Conservation (phyloP, 2,329 filamentous ascomycete species). For the Zasmidium citrigriseum region DNA sequence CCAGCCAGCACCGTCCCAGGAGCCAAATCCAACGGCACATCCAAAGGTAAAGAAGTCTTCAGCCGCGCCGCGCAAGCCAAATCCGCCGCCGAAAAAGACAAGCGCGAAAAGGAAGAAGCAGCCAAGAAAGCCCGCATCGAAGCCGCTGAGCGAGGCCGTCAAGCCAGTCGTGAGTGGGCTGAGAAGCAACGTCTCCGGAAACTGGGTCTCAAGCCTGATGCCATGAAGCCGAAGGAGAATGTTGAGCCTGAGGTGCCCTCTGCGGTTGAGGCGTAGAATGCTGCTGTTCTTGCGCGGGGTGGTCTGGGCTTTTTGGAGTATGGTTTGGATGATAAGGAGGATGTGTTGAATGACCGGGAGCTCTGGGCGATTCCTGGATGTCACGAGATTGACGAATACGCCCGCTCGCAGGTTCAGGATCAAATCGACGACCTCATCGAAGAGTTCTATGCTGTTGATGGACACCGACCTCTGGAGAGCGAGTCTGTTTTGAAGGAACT, state of each 20-base stretch:
- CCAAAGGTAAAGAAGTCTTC: constrained; percentile 50
- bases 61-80: constrained; percentile 46
- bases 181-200: constrained; percentile 46
- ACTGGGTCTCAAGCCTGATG: constrained; percentile 14
- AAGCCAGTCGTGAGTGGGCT: constrained; percentile 50
- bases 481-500: background rate
- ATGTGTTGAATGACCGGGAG: no score
- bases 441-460: background rate
- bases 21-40: constrained; percentile 33
- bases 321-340: no score
- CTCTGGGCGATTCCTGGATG: background rate
- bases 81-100: constrained; percentile 41
- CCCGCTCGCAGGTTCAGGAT: background rate
- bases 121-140: constrained; percentile 48
- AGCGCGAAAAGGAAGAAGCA: constrained; percentile 50
- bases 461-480: background rate
- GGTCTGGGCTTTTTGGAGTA: no score
- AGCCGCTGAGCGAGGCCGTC: constrained; percentile 48
- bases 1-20: constrained; percentile 12
- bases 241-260: background rate
- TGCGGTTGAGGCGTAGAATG: background rate
- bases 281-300: background rate
- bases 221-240: background rate
- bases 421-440: background rate
- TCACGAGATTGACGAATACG: background rate